A percentile compares a stretch with the other conserved stretches of the same genome.
Evolutionary conservation across 768 basidiomycete genomes (phyloP).

Genomic region (Hericium rajendrae): DNA sequence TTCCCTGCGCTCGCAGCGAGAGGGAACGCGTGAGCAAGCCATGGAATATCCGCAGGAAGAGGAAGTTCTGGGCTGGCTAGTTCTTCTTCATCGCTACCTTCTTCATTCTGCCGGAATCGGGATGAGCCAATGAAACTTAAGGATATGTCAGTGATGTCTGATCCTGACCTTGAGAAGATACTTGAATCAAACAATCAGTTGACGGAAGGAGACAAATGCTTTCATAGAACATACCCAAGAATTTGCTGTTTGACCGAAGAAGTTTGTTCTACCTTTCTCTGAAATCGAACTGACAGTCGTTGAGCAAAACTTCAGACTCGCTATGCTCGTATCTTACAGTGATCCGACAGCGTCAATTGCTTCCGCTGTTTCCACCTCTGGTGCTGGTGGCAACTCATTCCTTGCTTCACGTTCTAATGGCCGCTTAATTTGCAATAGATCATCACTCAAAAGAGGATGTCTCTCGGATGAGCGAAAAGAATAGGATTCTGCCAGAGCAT

Average conservation of each 20-base stretch:
- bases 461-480: constrained; percentile 33
- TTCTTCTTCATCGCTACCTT: constrained; percentile 44
- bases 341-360: constrained; percentile 57
- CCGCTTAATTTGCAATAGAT: constrained; percentile 56
- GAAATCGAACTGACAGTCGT: constrained; percentile 43
- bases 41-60: constrained; percentile 44
- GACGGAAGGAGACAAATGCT: background rate
- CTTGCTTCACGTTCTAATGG: constrained; percentile 52
- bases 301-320: constrained; percentile 13
- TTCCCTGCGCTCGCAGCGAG: constrained; percentile 35
- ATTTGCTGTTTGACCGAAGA: constrained; percentile 58
- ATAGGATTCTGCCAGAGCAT: constrained; percentile 50
- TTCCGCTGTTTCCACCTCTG: constrained; percentile 39
- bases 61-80: constrained; percentile 28
- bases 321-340: constrained; percentile 28
- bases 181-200: constrained; percentile 21
- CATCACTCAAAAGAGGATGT: constrained; percentile 52
- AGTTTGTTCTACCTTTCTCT: constrained; percentile 50
- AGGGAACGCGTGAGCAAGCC: constrained; percentile 53
- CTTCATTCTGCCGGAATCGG: constrained; percentile 40
- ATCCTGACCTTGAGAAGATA: constrained; percentile 53
- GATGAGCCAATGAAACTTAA: constrained; percentile 3
- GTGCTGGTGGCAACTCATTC: constrained; percentile 24
- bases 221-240: constrained; percentile 44
- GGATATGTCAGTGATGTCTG: background rate